A percentile compares a stretch with the other conserved stretches of the same genome.
These are phyloP conservation scores for Corymbia citriodora DNA, from an alignment of 441 rosid species.

Conservation along the genomic window DNA sequence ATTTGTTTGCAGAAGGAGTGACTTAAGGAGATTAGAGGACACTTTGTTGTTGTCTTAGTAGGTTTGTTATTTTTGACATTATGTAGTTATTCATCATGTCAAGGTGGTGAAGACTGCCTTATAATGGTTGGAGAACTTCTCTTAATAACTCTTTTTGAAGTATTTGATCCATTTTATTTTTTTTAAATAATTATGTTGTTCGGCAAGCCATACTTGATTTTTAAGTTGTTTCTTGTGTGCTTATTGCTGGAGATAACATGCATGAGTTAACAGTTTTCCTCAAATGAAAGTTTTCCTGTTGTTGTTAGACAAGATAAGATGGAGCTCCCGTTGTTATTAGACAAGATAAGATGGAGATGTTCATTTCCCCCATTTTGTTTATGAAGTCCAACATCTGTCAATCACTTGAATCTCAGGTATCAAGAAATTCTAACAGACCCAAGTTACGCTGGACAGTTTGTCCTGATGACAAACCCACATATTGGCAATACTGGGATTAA, in stretches of 20 bases:
- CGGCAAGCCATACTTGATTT: background rate
- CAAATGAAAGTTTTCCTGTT: background rate
- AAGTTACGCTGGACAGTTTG: constrained; percentile 94
- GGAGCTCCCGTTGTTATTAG: too few relatives aligned
- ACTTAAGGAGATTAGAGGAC: background rate
- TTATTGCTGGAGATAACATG: background rate
- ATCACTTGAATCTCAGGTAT: constrained; percentile 39
- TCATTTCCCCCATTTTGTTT: background rate
- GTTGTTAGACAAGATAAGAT: background rate
- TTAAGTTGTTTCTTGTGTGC: background rate
- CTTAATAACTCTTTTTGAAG: background rate
- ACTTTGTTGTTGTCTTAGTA: background rate
- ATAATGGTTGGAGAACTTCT: background rate
- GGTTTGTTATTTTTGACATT: background rate
- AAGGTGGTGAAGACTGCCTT: background rate
- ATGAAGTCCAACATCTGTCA: background rate
- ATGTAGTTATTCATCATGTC: background rate
- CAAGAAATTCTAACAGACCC: constrained; percentile 97
- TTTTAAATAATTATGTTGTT: background rate
- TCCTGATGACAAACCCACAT: constrained; percentile 94
- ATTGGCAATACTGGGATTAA: constrained; percentile 96
- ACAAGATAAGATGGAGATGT: background rate
- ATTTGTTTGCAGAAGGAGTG: background rate
- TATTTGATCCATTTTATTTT: background rate
- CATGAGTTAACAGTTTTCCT: background rate